Evolutionary conservation across 1,139 yeast species (phyloP).

Genomic region (Yamadazyma conglobata): DNA sequence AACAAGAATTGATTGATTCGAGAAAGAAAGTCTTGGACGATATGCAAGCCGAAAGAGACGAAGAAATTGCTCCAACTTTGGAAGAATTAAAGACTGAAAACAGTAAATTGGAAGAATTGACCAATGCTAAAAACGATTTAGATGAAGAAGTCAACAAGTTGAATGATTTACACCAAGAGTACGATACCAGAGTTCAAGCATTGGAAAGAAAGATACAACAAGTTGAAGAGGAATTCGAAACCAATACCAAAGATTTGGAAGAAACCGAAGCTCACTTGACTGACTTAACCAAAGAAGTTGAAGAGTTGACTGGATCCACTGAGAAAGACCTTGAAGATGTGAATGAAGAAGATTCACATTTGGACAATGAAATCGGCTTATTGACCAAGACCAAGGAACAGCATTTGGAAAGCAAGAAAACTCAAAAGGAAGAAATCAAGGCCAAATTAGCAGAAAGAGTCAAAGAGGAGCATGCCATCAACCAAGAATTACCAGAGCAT

Average conservation of each 20-base stretch:
- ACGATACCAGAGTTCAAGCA: conserved; percentile 31
- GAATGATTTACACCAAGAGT: conserved; percentile 32
- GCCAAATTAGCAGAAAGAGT: conserved; percentile 32
- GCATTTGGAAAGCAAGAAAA: conserved; percentile 26
- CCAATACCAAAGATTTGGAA: conserved; percentile 30
- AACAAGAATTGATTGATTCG: conserved; percentile 34
- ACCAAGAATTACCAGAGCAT: conserved; percentile 52
- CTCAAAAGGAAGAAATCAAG: conserved; percentile 34
- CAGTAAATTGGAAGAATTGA: conserved; percentile 36
- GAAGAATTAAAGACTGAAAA: conserved; percentile 40
- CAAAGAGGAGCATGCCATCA: conserved; percentile 43
- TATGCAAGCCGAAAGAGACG: conserved; percentile 46
- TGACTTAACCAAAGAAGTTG: conserved; percentile 31
- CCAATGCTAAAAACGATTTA: conserved; percentile 37
- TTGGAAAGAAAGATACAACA: conserved; percentile 35
- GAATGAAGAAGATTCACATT: conserved; percentile 24
- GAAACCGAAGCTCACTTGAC: conserved; percentile 28
- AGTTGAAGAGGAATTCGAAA: conserved; percentile 37
- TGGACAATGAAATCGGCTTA: conserved; percentile 30
- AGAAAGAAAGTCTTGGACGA: conserved; percentile 43
- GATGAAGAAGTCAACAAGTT: conserved; percentile 32
- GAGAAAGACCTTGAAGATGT: conserved; percentile 24
- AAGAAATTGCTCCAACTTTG: conserved; percentile 36
- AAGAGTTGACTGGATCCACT: conserved; percentile 25
- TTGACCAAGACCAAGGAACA: conserved; percentile 30